Evolutionary conservation across 2,329 filamentous ascomycete species (phyloP), one percentile per base, ranked within the genome.

Genomic region (Claviceps sp.): DNA sequence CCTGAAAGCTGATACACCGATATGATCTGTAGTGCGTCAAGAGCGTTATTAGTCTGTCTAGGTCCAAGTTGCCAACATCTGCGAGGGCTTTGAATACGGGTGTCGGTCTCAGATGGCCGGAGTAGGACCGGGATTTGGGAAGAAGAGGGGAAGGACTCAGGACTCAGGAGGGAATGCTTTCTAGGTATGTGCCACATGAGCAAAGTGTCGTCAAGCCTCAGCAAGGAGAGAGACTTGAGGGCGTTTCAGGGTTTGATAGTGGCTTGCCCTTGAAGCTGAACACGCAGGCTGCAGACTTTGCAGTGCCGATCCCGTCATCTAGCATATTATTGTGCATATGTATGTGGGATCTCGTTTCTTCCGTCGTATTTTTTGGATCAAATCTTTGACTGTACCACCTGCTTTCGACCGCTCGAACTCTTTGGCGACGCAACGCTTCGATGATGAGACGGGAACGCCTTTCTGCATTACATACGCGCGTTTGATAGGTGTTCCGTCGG

Each of bases 111-210:
- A 59, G 54, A 57, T 50, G 55, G 55, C 62, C 62, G 62, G 58
- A 62, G 61, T 57, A 64, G 59, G 57, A 61, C 62, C 62, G 62
- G 5, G 4, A 11, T 34, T 8, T 26, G 44, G 54, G 22, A 24
- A 44, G 19, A 16, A 24, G 19, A 45, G 43, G 26, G 7, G n/a
- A 30, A 26, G 26, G 4, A 19, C 17, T 17, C 6, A 26, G n/a
- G 4, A 19, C 17, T 17, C 6, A 24, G 14, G 26, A 16, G 11
- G 56, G 55, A 56, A 52, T 55, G 56, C 30, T 50, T 44, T 53
- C n/a, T 46, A n/a, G n/a, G n/a, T n/a, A 16, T n/a, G 45, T 19
- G 22, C 39, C 47, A 10, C 39, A 42, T 49, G 16, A 26, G 2
- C 30, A 13, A 42, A 30, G 39, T 42, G 8, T 42, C 22, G 22